A percentile compares a stretch with the other conserved stretches of the same genome.
These are phyloP conservation scores for Penicillium canescens DNA, from an alignment of 495 filamentous ascomycete species.

Conservation along the genomic window DNA sequence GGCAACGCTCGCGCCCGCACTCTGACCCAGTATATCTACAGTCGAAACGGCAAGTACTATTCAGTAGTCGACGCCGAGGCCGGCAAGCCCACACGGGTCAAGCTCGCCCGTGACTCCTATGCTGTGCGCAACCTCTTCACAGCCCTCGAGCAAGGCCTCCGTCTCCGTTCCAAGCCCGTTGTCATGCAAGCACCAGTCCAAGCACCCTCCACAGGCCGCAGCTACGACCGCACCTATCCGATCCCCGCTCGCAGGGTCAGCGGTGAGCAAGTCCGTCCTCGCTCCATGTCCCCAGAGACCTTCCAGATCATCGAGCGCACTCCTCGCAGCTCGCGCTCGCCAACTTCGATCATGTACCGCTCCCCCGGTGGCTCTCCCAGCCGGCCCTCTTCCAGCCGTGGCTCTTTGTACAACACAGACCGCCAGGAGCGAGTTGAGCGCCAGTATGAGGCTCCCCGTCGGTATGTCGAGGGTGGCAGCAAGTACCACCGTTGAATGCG, in stretches of 20 bases:
- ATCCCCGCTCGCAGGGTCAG: slow-evolving; percentile 32
- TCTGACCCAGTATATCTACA: slow-evolving; percentile 52
- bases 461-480: slow-evolving; percentile 23
- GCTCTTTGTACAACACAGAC: slow-evolving; percentile 43
- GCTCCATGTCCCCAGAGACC: slow-evolving; percentile 13
- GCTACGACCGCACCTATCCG: slow-evolving; percentile 45
- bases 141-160: slow-evolving; percentile 49
- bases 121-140: slow-evolving; percentile 45
- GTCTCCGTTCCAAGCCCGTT: slow-evolving; percentile 23
- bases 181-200: slow-evolving; percentile 16
- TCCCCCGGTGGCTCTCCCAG: slow-evolving; percentile 26
- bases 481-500: slow-evolving; percentile 35
- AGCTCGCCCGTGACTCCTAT: slow-evolving; percentile 44
- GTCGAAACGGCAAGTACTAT: slow-evolving; percentile 45
- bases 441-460: slow-evolving; percentile 27
- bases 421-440: slow-evolving; percentile 40
- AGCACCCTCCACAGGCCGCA: slow-evolving; percentile 26
- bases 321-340: slow-evolving; percentile 18
- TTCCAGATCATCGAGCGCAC: slow-evolving; percentile 43
- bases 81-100: slow-evolving; percentile 44
- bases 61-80: slow-evolving; percentile 49
- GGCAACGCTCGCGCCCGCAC: slow-evolving; percentile 47
- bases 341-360: slow-evolving; percentile 36
- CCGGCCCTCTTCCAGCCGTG: slow-evolving; percentile 39
- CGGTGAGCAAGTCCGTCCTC: slow-evolving; percentile 18